phyloP scores from a whole-genome alignment of 805 yeast genomes.

The Candida verbasci region DNA sequence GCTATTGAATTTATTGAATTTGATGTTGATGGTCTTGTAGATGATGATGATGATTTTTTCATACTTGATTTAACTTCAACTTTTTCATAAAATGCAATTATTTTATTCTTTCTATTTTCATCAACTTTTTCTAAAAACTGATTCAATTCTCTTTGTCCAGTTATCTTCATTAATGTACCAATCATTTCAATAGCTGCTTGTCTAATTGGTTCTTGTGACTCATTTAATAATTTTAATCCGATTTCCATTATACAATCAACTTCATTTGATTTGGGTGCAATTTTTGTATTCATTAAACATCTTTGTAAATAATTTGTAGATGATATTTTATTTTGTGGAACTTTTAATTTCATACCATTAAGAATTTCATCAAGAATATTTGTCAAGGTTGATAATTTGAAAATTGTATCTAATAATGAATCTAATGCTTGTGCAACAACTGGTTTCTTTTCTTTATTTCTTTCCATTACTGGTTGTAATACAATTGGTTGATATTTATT shows the following conservation, averaged over 20 bases:
- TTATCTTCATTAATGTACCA: conserved; percentile 79
- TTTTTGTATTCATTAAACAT: conserved; percentile 50
- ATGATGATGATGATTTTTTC: too few species aligned
- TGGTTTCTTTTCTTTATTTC: conserved; percentile 85
- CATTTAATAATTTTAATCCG: conserved; percentile 64
- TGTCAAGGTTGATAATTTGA: conserved; percentile 43
- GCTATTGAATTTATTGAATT: conserved; percentile 5
- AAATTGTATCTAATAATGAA: conserved; percentile 61
- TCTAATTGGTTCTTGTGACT: conserved; percentile 82
- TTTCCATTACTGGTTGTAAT: conserved; percentile 63
- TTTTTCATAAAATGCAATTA: conserved; percentile 51
- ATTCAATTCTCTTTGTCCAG: conserved; percentile 66
- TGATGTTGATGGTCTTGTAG: conserved; percentile 5
- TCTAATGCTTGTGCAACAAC: conserved; percentile 70
- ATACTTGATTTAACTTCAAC: conserved; percentile 44
- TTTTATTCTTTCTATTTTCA: conserved; percentile 64
- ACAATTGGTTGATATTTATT: conserved; percentile 49
- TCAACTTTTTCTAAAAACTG: conserved; percentile 67
- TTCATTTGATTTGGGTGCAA: conserved; percentile 49
- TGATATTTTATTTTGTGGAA: conserved; percentile 77
- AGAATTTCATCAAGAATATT: conserved; percentile 60
- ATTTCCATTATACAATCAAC: conserved; percentile 53
- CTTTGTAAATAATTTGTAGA: conserved; percentile 61
- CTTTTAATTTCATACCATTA: conserved; percentile 63
- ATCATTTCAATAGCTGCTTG: conserved; percentile 70